Percentiles rank a stretch among this genome's conserved stretches.
phyloP scores from a whole-genome alignment of 192 early-diverging fungal genomes.

The Umbelopsis isabellina region DNA sequence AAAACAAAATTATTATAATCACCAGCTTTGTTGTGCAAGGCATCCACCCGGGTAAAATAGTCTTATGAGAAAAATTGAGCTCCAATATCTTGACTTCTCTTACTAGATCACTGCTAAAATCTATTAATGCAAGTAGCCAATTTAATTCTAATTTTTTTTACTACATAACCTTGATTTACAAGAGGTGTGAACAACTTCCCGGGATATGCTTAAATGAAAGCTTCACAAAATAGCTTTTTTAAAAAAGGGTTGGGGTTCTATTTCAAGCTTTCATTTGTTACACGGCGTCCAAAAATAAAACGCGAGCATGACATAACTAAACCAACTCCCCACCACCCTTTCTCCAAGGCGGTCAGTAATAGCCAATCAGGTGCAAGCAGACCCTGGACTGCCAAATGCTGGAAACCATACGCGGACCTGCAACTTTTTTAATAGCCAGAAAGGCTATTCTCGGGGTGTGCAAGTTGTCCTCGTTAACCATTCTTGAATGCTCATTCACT shows the following conservation, averaged over 20 bases:
- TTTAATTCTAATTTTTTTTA: no score
- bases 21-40: no score
- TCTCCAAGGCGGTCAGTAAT: not conserved
- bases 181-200: no score
- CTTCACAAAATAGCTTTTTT: not conserved
- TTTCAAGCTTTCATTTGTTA: not conserved
- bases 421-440: constrained; percentile 14
- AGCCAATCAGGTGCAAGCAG: not conserved
- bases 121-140: no score
- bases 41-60: no score
- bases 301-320: not conserved
- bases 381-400: constrained; percentile 10
- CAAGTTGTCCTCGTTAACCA: not conserved
- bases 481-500: constrained; percentile 3
- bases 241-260: constrained; percentile 8
- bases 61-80: no score
- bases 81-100: no score
- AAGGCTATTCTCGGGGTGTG: constrained; percentile 1
- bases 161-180: no score
- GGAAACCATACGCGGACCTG: not conserved
- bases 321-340: not conserved
- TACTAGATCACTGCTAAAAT: no score
- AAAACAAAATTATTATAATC: no score
- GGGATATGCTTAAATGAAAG: not conserved
- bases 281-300: constrained; percentile 9